Evolutionary conservation across 352 stramenopile species (phyloP).

Genomic region (Globisporangium uncinulatum): DNA sequence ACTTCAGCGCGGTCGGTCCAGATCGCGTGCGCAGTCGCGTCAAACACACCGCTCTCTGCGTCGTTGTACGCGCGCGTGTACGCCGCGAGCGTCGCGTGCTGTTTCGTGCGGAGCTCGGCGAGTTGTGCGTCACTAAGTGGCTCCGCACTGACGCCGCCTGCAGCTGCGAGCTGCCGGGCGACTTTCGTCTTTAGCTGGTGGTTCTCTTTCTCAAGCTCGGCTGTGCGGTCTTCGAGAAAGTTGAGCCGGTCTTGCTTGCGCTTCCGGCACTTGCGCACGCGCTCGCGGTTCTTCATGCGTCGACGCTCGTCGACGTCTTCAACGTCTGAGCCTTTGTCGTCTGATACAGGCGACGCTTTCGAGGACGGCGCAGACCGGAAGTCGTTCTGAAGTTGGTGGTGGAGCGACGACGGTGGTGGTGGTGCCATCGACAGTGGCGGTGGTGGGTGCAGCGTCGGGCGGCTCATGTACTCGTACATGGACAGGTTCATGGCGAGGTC

Average conservation of each 20-base stretch:
- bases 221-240: slow-evolving; percentile 79
- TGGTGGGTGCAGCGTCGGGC: slow-evolving; percentile 47
- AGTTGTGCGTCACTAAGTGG: slow-evolving; percentile 49
- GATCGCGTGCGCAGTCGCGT: slow-evolving; percentile 40
- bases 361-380: slow-evolving; percentile 12
- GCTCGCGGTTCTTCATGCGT: slow-evolving; percentile 87
- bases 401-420: slow-evolving; percentile 11
- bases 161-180: slow-evolving; percentile 31
- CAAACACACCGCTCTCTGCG: slow-evolving; percentile 38
- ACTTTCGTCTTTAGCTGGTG: slow-evolving; percentile 68
- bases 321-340: slow-evolving; percentile 49
- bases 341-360: slow-evolving; percentile 60
- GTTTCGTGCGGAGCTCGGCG: slow-evolving; percentile 75
- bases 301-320: slow-evolving; percentile 81
- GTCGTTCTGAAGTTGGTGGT: slow-evolving; percentile 12
- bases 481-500: slow-evolving; percentile 76
- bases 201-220: slow-evolving; percentile 84
- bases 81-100: slow-evolving; percentile 64
- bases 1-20: slow-evolving; percentile 69
- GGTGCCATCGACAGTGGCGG: not conserved
- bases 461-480: slow-evolving; percentile 85
- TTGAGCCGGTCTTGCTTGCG: slow-evolving; percentile 86
- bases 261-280: slow-evolving; percentile 86
- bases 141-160: slow-evolving; percentile 28
- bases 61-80: slow-evolving; percentile 80